Conservation (phyloP, 345 rosid species). For the Gossypium herbaceum region DNA sequence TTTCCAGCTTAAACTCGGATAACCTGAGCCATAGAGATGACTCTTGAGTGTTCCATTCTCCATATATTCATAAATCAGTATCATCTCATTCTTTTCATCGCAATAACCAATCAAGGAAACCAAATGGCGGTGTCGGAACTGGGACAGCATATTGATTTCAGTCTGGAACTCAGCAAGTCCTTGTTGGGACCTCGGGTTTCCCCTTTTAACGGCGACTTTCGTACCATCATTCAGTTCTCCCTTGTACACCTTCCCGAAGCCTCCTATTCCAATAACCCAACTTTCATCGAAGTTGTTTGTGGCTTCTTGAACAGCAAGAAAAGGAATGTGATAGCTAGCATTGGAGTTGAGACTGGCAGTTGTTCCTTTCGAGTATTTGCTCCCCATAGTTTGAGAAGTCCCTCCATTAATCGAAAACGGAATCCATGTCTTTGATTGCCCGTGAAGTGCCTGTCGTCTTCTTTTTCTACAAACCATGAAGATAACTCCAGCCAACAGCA, state of each 20-base stretch:
- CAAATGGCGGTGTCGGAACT: slow-evolving; percentile 71
- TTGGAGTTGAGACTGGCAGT: slow-evolving; percentile 39
- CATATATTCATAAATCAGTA: slow-evolving; percentile 71
- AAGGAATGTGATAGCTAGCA: slow-evolving; percentile 47
- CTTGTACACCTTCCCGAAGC: slow-evolving; percentile 75
- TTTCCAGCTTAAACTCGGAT: slow-evolving; percentile 60
- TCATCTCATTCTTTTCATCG: slow-evolving; percentile 71
- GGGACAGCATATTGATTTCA: slow-evolving; percentile 76
- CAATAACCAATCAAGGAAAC: slow-evolving; percentile 85
- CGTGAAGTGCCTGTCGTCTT: slow-evolving; percentile 25
- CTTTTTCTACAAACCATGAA: slow-evolving; percentile 36
- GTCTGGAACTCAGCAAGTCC: slow-evolving; percentile 76
- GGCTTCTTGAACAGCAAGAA: slow-evolving; percentile 56
- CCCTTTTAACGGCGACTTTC: slow-evolving; percentile 72
- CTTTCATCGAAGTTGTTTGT: slow-evolving; percentile 68
- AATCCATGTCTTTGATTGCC: slow-evolving; percentile 60
- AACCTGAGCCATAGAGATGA: slow-evolving; percentile 57
- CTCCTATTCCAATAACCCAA: slow-evolving; percentile 64
- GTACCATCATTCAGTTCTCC: slow-evolving; percentile 58
- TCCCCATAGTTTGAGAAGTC: slow-evolving; percentile 41
- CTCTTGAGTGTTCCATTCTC: slow-evolving; percentile 71
- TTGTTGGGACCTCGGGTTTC: slow-evolving; percentile 65
- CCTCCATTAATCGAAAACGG: slow-evolving; percentile 48
- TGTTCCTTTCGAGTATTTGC: slow-evolving; percentile 56
- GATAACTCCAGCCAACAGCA: slow-evolving; percentile 37